Evolutionary conservation across 306 rosid genomes (phyloP).

Genomic region (Mimosa bimucronata): DNA sequence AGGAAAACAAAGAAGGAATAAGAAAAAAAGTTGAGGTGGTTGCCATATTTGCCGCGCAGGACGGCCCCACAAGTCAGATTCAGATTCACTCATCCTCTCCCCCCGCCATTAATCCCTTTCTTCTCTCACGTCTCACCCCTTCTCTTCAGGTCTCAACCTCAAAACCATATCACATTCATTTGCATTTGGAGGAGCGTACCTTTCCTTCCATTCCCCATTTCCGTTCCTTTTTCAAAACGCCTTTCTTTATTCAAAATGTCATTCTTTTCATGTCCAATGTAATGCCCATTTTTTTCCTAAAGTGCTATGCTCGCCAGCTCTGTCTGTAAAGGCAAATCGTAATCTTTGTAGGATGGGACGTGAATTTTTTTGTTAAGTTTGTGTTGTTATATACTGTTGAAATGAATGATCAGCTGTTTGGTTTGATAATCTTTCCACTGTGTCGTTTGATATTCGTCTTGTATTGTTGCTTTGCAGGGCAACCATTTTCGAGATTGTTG

Average conservation of each 20-base stretch:
- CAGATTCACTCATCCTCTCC: conserved; percentile 14
- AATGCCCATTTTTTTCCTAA: not conserved
- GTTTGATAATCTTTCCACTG: not conserved
- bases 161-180: not conserved
- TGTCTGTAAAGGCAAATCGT: not conserved
- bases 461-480: conserved; percentile 1
- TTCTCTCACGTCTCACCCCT: not conserved
- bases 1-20: not conserved
- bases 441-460: not conserved
- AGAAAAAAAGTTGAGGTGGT: not conserved
- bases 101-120: not conserved
- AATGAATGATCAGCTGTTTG: not conserved
- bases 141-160: not conserved
- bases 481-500: not conserved
- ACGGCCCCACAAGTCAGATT: conserved; percentile 4
- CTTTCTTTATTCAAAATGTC: not conserved
- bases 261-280: not conserved
- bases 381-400: not conserved
- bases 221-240: not conserved
- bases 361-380: not conserved
- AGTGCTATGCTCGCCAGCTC: not conserved
- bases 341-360: not conserved
- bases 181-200: not conserved
- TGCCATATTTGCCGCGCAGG: not conserved
- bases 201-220: not conserved